A percentile compares a stretch with the other conserved stretches of the same genome.
phyloP scores from a whole-genome alignment of 1,139 yeast genomes.

The Pichia norvegensis region DNA sequence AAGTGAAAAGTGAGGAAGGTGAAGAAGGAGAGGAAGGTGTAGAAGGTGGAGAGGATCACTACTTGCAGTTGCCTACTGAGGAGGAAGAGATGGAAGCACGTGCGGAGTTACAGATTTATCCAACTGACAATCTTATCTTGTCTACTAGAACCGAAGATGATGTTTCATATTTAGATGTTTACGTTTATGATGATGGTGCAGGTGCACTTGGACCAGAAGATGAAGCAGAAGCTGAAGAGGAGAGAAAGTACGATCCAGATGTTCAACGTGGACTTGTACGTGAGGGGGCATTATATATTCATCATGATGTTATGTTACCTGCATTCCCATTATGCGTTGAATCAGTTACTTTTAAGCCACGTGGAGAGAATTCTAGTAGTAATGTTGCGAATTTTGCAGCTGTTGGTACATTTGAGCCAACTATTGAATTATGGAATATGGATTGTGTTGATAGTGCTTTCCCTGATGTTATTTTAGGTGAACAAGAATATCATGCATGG shows the following conservation, averaged over 20 bases:
- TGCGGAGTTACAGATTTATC: constrained; percentile 76
- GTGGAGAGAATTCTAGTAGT: constrained; percentile 32
- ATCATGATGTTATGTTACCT: constrained; percentile 94
- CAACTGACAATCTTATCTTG: constrained; percentile 81
- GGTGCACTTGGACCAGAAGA: constrained; percentile 54
- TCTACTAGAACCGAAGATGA: constrained; percentile 97
- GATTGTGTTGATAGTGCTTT: constrained; percentile 89
- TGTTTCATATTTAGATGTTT: constrained; percentile 82
- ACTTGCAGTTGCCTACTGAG: constrained; percentile 63
- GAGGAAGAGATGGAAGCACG: constrained; percentile 64
- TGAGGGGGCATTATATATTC: constrained; percentile 77
- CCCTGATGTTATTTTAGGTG: constrained; percentile 91
- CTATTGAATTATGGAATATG: constrained; percentile 92
- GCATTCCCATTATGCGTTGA: constrained; percentile 95
- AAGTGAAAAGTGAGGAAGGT: constrained; percentile 11
- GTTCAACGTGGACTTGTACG: constrained; percentile 64
- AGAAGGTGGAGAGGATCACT: constrained; percentile 42
- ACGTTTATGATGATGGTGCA: constrained; percentile 91
- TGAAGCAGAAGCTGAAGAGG: constrained; percentile 46
- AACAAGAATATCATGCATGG: constrained; percentile 34
- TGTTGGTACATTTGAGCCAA: constrained; percentile 94
- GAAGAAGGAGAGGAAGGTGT: constrained; percentile 45
- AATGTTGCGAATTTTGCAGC: constrained; percentile 88
- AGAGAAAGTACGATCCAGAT: constrained; percentile 54
- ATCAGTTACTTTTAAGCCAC: constrained; percentile 78